A percentile compares a stretch with the other conserved stretches of the same genome.
Evolutionary conservation across 1,284 basidiomycete species (phyloP).

Genomic region (Psilocybe mexicana): DNA sequence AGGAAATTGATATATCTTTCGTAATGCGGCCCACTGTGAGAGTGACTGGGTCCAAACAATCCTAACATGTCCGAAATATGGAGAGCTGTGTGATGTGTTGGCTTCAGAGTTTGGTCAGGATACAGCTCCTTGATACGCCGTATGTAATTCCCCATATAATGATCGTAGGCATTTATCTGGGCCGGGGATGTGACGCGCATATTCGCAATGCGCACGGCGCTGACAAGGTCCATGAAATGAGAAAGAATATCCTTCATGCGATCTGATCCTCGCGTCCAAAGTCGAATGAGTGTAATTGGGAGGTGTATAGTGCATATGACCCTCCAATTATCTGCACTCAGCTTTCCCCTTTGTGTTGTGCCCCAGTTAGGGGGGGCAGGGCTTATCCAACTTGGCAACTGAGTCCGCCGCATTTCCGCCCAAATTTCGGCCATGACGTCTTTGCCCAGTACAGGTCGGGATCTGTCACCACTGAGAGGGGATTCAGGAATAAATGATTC

Average conservation of each 20-base stretch:
- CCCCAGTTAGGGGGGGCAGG: slow-evolving; percentile 32
- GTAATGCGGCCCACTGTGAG: not conserved
- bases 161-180: slow-evolving; percentile 10
- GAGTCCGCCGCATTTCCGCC: slow-evolving; percentile 26
- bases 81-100: not conserved
- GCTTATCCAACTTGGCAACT: slow-evolving; percentile 31
- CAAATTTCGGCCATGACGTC: slow-evolving; percentile 26
- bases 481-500: not conserved
- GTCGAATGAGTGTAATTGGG: slow-evolving; percentile 30
- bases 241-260: not conserved
- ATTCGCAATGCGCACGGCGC: slow-evolving; percentile 19
- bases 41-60: not conserved
- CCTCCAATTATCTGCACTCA: slow-evolving; percentile 36
- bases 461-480: not conserved
- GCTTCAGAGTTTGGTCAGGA: not conserved
- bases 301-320: slow-evolving; percentile 32
- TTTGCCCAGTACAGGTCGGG: slow-evolving; percentile 16
- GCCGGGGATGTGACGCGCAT: slow-evolving; percentile 24
- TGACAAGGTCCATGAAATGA: not conserved
- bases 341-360: slow-evolving; percentile 26
- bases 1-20: no score
- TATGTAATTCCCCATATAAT: not conserved
- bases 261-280: slow-evolving; percentile 17
- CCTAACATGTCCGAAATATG: not conserved
- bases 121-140: not conserved